These are phyloP conservation scores for Metschnikowia kunwiensis DNA, from an alignment of 805 yeast species.

Conservation along the genomic window DNA sequence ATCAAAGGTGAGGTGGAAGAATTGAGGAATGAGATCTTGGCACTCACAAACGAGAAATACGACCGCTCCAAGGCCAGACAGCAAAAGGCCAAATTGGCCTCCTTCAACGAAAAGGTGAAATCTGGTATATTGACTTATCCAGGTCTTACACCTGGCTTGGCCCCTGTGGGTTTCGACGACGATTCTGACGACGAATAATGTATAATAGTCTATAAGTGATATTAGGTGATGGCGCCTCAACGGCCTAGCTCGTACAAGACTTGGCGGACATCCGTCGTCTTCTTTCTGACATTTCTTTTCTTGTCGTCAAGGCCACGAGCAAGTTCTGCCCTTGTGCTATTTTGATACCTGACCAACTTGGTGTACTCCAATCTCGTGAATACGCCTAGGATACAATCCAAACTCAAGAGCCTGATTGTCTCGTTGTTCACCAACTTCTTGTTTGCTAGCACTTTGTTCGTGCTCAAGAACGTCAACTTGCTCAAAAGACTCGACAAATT, in stretches of 20 bases:
- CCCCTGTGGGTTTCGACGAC: constrained; percentile 60
- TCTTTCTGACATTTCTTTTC: constrained; percentile 69
- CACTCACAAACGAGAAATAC: constrained; percentile 20
- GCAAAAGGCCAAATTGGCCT: constrained; percentile 19
- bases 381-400: constrained; percentile 51
- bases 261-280: constrained; percentile 80
- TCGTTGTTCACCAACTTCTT: constrained; percentile 34
- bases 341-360: constrained; percentile 50
- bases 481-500: constrained; percentile 60
- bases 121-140: constrained; percentile 47
- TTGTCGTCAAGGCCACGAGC: constrained; percentile 64
- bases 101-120: constrained; percentile 38
- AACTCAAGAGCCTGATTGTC: constrained; percentile 52
- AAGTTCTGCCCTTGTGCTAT: constrained; percentile 46
- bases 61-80: constrained; percentile 26
- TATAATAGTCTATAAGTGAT: constrained; percentile 16
- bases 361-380: constrained; percentile 34
- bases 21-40: constrained; percentile 27
- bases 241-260: constrained; percentile 53
- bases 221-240: constrained; percentile 4
- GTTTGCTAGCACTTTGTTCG: constrained; percentile 17
- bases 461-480: constrained; percentile 41
- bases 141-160: constrained; percentile 82
- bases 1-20: constrained; percentile 30
- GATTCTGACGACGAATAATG: constrained; percentile 25